Evolutionary conservation across 371 early-diverging fungal species (phyloP).

Genomic region (Rhizopus arrhizus): DNA sequence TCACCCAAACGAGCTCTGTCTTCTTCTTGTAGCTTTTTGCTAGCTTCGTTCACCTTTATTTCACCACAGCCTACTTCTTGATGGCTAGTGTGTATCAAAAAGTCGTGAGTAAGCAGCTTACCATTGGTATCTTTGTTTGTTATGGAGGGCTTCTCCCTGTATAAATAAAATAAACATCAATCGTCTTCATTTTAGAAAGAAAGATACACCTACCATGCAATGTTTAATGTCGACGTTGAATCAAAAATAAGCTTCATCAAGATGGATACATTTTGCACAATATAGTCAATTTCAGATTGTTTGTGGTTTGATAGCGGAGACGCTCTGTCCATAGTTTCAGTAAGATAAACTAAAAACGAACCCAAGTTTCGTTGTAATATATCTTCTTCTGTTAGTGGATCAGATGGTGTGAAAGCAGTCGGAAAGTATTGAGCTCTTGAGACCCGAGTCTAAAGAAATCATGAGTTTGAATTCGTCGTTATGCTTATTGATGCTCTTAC

Average conservation of each 20-base stretch:
- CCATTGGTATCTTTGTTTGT: too few species aligned
- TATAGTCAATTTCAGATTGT: constrained; percentile 21
- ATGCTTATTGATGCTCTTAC: constrained; percentile 15
- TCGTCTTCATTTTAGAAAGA: too few species aligned
- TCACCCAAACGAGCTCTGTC: constrained; percentile 22
- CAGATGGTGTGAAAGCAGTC: constrained; percentile 6
- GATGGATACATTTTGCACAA: constrained; percentile 20
- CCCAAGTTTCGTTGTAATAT: constrained; percentile 20
- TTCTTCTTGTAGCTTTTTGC: constrained; percentile 20
- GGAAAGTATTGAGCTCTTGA: constrained; percentile 13
- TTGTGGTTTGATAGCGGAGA: constrained; percentile 11
- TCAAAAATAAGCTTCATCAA: constrained; percentile 18
- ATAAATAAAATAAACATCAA: too few species aligned
- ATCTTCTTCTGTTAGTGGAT: constrained; percentile 20
- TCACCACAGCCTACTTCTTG: constrained; percentile 26
- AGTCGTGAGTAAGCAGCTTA: too few species aligned
- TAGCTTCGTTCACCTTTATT: constrained; percentile 4
- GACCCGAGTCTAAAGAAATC: constrained; percentile 6
- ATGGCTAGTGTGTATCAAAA: constrained; percentile 11
- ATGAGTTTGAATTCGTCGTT: constrained; percentile 10
- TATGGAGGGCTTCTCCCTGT: too few species aligned
- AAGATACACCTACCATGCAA: constrained; percentile 21
- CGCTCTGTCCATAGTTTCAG: constrained; percentile 19
- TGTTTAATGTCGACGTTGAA: constrained; percentile 16
- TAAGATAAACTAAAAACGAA: constrained; percentile 14